phyloP scores from a whole-genome alignment of 768 basidiomycete species.

The Zangia roseola region DNA sequence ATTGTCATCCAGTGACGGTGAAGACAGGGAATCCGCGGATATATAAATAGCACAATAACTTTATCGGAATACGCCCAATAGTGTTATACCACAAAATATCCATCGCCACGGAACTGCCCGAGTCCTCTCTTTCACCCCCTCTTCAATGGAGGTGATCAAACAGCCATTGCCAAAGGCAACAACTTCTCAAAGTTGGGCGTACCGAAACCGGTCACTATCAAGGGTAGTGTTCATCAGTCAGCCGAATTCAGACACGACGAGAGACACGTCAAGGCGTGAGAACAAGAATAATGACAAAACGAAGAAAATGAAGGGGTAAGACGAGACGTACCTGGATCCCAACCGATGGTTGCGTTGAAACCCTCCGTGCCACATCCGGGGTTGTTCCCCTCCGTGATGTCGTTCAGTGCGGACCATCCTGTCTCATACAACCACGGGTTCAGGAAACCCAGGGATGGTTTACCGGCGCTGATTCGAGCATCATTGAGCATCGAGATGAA shows the following conservation, averaged over 20 bases:
- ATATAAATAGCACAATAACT: too few relatives aligned
- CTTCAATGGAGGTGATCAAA: constrained; percentile 1
- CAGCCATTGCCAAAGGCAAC: constrained; percentile 35
- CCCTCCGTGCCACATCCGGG: constrained; percentile 62
- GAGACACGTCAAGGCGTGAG: too few relatives aligned
- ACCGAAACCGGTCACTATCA: constrained; percentile 52
- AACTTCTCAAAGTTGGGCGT: constrained; percentile 53
- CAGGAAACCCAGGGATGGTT: constrained; percentile 58
- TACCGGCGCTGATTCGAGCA: constrained; percentile 44
- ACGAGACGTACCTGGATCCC: constrained; percentile 52
- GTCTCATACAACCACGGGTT: constrained; percentile 57
- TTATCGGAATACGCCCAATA: too few relatives aligned
- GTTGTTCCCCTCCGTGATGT: constrained; percentile 58
- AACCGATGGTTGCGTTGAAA: constrained; percentile 59
- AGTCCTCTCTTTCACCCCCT: too few relatives aligned
- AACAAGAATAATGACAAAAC: too few relatives aligned
- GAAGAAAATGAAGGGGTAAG: background rate
- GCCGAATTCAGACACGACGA: background rate
- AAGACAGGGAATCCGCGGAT: too few relatives aligned
- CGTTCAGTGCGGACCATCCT: constrained; percentile 43
- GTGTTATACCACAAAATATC: too few relatives aligned
- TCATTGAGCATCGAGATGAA: constrained; percentile 68
- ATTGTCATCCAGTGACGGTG: too few relatives aligned
- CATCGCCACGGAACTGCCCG: too few relatives aligned
- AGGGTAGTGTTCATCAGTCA: constrained; percentile 1